Conservation (phyloP, 73 alveolate genomes). For the Paramecium pentaurelia region DNA sequence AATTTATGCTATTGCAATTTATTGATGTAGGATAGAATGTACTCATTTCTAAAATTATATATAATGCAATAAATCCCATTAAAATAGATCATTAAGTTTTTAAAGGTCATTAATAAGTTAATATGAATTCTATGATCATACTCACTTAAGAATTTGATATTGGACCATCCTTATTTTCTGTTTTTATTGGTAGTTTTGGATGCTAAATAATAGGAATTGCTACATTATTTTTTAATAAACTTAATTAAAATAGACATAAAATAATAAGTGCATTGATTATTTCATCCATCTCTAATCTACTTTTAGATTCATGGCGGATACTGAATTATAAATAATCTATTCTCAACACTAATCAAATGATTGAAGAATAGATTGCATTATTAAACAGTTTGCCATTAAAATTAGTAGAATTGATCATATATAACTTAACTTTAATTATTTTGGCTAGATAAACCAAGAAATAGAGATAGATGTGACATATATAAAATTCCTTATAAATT, state of each 20-base stretch:
- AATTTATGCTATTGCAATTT: neutral
- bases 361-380: neutral
- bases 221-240: neutral
- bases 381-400: neutral
- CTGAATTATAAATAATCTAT: neutral
- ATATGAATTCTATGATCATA: constrained; percentile 15
- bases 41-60: neutral
- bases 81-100: neutral
- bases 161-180: constrained; percentile 38
- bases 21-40: neutral
- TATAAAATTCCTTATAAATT: neutral
- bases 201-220: constrained; percentile 1
- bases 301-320: neutral
- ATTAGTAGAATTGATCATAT: neutral
- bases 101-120: neutral
- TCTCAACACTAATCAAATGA: neutral
- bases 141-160: neutral
- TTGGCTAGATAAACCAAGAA: neutral
- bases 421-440: neutral
- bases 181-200: neutral
- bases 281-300: neutral
- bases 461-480: neutral
- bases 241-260: neutral
- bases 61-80: neutral
- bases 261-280: neutral